Evolutionary conservation across 352 stramenopile genomes (phyloP).

Genomic region (Pythium plurisporium): DNA sequence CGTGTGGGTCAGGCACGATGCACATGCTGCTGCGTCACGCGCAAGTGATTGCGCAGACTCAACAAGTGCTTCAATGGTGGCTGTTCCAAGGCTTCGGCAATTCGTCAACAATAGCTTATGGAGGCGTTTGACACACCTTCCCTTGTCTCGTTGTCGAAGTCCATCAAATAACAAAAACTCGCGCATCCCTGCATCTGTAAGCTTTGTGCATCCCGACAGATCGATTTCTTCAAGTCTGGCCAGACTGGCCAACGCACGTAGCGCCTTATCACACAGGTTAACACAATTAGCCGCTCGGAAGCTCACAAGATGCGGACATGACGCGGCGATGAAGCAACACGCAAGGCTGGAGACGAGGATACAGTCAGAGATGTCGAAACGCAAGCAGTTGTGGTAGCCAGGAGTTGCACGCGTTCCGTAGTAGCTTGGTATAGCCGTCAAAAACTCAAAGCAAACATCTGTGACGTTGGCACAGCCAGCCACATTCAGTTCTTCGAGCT

Average conservation of each 20-base stretch:
- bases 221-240: conserved; percentile 48
- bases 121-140: conserved; percentile 2
- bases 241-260: conserved; percentile 45
- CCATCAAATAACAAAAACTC: conserved; percentile 40
- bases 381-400: conserved; percentile 37
- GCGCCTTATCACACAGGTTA: conserved; percentile 54
- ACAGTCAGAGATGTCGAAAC: conserved; percentile 59
- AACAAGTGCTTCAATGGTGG: conserved; percentile 12
- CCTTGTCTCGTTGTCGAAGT: conserved; percentile 1
- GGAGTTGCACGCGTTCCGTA: conserved; percentile 41
- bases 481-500: conserved; percentile 59
- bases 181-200: conserved; percentile 45
- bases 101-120: conserved; percentile 1
- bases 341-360: conserved; percentile 42
- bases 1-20: conserved; percentile 74
- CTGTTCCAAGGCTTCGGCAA: background rate
- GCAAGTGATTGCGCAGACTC: background rate
- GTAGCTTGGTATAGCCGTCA: conserved; percentile 47
- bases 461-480: conserved; percentile 43
- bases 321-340: conserved; percentile 56
- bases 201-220: conserved; percentile 36
- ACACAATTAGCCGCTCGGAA: conserved; percentile 41
- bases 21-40: conserved; percentile 37
- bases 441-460: conserved; percentile 51
- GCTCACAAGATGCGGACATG: conserved; percentile 47